phyloP scores from a whole-genome alignment of 345 rosid species.

The Cardiospermum halicacabum region DNA sequence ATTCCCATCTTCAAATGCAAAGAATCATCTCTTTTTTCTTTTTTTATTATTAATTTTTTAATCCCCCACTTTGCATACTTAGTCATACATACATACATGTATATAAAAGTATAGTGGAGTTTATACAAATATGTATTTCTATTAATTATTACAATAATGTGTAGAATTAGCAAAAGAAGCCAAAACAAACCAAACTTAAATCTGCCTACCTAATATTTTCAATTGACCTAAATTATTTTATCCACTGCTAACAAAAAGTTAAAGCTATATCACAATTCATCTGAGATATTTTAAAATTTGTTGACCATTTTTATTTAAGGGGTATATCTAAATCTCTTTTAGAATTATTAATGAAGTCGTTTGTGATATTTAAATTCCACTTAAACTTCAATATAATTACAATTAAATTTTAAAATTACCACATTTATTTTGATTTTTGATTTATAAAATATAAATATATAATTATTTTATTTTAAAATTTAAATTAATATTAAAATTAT shows the following conservation, averaged over 20 bases:
- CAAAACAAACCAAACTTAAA: background rate
- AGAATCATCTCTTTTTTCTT: slow-evolving; percentile 6
- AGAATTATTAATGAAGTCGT: too few species aligned
- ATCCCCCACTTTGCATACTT: slow-evolving; percentile 1
- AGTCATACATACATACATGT: slow-evolving; percentile 12
- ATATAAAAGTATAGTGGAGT: background rate
- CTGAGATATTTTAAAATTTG: too few species aligned
- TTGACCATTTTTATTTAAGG: too few species aligned
- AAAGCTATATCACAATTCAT: background rate
- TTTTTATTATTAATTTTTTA: too few species aligned
- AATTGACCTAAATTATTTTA: slow-evolving; percentile 4
- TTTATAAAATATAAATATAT: too few species aligned
- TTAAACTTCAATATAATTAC: too few species aligned
- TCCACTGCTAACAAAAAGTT: background rate
- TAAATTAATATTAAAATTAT: too few species aligned
- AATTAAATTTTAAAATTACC: too few species aligned
- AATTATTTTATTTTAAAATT: too few species aligned
- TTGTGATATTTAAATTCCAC: too few species aligned
- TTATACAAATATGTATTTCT: background rate
- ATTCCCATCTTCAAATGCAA: slow-evolving; percentile 24
- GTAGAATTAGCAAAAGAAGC: background rate
- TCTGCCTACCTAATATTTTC: background rate
- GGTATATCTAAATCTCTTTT: too few species aligned
- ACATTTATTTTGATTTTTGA: too few species aligned
- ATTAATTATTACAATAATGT: background rate